Base-by-base conservation (phyloP, 2,329 filamentous ascomycete species). In the Colletotrichum tabaci region DNA sequence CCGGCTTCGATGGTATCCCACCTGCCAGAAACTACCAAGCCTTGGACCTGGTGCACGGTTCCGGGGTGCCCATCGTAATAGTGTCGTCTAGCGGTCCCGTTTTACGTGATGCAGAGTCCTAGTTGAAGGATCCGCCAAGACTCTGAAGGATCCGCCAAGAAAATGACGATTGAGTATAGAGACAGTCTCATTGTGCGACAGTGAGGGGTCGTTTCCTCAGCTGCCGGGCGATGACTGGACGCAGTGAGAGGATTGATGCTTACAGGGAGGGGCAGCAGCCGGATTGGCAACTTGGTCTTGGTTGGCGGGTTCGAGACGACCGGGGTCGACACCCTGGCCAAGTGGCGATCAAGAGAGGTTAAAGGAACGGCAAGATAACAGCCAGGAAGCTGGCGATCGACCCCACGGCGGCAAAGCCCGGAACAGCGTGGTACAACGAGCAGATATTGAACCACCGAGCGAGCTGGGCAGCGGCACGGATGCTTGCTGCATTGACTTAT, bases 71-170 rank as follows among this genome's bases (percentile, higher is more conserved):
- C 18, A 16, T n/a, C n/a, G 6, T 47, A 10, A 16, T 16, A 26
- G 42, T 15, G 21, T 46, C 26, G 26, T 44, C 57, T 23, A n/a
- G n/a, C 46, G 38, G 55, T 15, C 44, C 16, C 23, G 18, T 21
- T 4, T 18, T 4, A 49, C 52, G 61, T 42, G 52, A 26, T 16
- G 12, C 23, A 38, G 12, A 16, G 49, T 35, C 26, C 16, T 47
- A 13, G 55, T n/a, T 23, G 16, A 70, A 71, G 68, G 68, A 71
- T 71, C 47, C 40, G 68, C 64, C 57, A 61, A 62, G 57, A 30
- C 18, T 2, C 4, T 55, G n/a, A 18, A 71, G 68, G 68, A 71
- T 71, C n/a, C 18, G 68, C 68, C 68, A 67, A 71, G 68, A 53
- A 38, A 16, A 26, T 46, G 57, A 58, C 18, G 23, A 52, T 42